Base-by-base conservation (phyloP, 176 grass and related monocot species). In the Puccinellia tenuiflora region DNA sequence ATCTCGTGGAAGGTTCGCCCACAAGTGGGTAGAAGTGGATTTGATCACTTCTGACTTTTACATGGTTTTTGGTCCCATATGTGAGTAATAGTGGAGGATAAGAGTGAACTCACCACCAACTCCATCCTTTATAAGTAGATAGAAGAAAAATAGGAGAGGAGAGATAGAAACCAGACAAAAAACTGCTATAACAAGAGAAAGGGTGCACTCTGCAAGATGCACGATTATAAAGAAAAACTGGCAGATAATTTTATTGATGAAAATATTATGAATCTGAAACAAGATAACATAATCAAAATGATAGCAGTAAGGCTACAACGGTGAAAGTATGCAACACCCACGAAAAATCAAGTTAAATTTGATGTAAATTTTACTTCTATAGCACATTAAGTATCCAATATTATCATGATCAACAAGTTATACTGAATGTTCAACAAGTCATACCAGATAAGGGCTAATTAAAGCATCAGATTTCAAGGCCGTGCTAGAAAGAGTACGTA, bases 401-500 rank as follows among this genome's bases (percentile, higher is more conserved):
- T 45, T 77, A 66, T 55, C n/a, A n/a, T 52, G 64, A 14, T 73
- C 28, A 87, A 78, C 14, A 79, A 55, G 24, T 79, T 66, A 64
- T 34, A 72, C 6, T 6, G 38, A 85, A 76, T 25, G 39, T 40
- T 80, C 20, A 66, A 88, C 38, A 66, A 33, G 35, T 53, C 55
- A 66, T 37, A 48, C 80, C n/a, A 63, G 34, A 67, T 50, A 74
- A 31, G 21, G 40, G 31, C 47, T 66, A 45, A 8, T 60, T 60
- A 18, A 87, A 26, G 55, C 48, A 42, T 47, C 61, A 77, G 47
- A 9, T 21, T 2, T 52, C 43, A 38, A 70, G 30, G 16, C 22
- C 21, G 12, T 38, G 31, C 43, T 82, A 65, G 79, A 91, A 83
- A 75, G 73, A 84, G 67, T 88, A 94, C 93, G 88, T 91, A 99